Evolutionary conservation across 768 basidiomycete species (phyloP).

Genomic region (Ramaria sp.): DNA sequence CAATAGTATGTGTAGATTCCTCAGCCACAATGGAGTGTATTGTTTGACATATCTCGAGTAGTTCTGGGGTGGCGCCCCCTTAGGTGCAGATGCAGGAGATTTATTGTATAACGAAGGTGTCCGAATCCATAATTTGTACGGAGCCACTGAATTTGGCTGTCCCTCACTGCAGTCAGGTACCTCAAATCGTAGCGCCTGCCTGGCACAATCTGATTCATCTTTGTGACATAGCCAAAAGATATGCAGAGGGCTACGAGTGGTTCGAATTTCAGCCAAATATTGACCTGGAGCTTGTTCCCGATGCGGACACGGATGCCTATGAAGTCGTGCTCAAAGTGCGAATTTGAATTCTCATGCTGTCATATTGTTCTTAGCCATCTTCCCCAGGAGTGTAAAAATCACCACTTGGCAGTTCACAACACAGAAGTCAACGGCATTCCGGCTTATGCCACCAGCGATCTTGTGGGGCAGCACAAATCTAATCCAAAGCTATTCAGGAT

Average conservation of each 20-base stretch:
- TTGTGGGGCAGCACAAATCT: conserved; percentile 23
- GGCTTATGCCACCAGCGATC: conserved; percentile 17
- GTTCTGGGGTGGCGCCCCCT: conserved; percentile 13
- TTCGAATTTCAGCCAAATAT: conserved; percentile 18
- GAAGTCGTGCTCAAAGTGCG: conserved; percentile 30
- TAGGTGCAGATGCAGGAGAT: conserved; percentile 7
- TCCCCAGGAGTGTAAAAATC: not conserved
- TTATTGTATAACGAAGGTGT: conserved; percentile 10
- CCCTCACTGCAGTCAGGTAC: not conserved
- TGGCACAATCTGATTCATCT: not conserved
- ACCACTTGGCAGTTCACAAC: conserved; percentile 3
- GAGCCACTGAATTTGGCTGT: conserved; percentile 5
- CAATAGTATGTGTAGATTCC: conserved; percentile 7
- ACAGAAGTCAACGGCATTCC: not conserved
- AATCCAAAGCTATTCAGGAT: conserved; percentile 24
- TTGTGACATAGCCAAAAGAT: not conserved
- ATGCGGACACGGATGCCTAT: conserved; percentile 21
- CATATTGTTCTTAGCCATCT: not conserved
- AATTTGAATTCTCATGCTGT: not conserved
- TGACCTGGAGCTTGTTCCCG: conserved; percentile 20
- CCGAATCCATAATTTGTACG: conserved; percentile 4
- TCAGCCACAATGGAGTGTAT: no score
- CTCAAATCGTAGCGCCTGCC: not conserved
- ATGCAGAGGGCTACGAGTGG: conserved; percentile 26
- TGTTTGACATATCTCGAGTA: not conserved